phyloP scores from a whole-genome alignment of 2,329 filamentous ascomycete species.

The Ophiocordyceps unilateralis region DNA sequence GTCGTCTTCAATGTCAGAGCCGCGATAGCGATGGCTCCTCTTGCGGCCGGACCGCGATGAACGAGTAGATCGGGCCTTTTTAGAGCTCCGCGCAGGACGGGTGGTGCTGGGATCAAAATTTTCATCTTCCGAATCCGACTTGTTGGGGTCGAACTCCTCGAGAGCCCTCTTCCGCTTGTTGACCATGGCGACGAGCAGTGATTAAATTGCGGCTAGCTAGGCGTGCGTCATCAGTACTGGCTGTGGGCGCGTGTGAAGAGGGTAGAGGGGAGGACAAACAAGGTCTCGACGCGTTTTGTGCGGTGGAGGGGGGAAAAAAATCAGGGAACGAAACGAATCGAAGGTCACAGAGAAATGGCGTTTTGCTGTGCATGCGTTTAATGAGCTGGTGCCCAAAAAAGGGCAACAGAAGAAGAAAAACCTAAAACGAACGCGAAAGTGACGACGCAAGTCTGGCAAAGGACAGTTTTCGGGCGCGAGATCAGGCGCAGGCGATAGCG shows the following conservation, averaged over 20 bases:
- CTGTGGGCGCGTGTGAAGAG: no score
- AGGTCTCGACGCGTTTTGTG: no score
- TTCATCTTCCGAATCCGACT: conserved; percentile 48
- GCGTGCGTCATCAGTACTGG: no score
- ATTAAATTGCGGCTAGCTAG: not conserved
- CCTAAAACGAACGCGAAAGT: not conserved
- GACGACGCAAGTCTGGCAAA: not conserved
- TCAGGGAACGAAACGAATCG: not conserved
- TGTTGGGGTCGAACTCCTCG: conserved; percentile 46
- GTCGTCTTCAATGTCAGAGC: conserved; percentile 46
- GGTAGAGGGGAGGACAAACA: no score
- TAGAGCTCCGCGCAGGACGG: conserved; percentile 22
- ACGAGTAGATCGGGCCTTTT: conserved; percentile 23
- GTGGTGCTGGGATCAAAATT: conserved; percentile 42
- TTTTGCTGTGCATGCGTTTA: not conserved
- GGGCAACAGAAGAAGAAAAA: not conserved
- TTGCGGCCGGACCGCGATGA: conserved; percentile 15
- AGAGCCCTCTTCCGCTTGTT: conserved; percentile 40
- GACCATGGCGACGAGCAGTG: conserved; percentile 9
- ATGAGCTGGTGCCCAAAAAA: not conserved
- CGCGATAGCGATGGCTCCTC: conserved; percentile 29
- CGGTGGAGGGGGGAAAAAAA: no score
- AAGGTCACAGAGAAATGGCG: not conserved
- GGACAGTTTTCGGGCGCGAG: not conserved
- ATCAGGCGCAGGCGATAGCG: not conserved